A percentile compares a stretch with the other conserved stretches of the same genome.
phyloP scores from a whole-genome alignment of 345 rosid species.

The Salix viminalis region DNA sequence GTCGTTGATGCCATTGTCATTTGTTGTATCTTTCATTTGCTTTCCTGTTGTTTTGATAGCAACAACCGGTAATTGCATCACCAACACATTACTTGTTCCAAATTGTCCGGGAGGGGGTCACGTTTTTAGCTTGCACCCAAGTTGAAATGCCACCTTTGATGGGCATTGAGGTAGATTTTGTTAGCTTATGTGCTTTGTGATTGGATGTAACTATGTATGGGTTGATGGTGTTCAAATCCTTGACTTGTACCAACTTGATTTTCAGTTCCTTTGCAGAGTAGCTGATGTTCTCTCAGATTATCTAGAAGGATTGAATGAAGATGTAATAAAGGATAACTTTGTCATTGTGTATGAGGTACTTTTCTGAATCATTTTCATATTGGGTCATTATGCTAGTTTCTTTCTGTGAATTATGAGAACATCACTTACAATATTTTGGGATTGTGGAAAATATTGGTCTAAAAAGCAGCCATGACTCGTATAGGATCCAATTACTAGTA shows the following conservation, averaged over 20 bases:
- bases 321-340: constrained; percentile 88
- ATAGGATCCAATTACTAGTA: not conserved
- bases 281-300: constrained; percentile 79
- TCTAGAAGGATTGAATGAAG: constrained; percentile 96
- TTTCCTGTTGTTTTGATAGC: constrained; percentile 30
- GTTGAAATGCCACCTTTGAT: constrained; percentile 97
- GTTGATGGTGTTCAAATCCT: constrained; percentile 5
- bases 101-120: constrained; percentile 79
- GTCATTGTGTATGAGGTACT: constrained; percentile 88
- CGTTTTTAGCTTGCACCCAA: constrained; percentile 90
- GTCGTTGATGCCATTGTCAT: not conserved
- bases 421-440: not conserved
- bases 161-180: constrained; percentile 74
- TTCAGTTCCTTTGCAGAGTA: constrained; percentile 89
- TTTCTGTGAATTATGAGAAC: not conserved
- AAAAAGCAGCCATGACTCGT: not conserved
- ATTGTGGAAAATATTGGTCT: not conserved
- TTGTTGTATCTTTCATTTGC: not conserved
- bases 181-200: not conserved
- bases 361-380: not conserved
- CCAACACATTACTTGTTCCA: constrained; percentile 94
- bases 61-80: constrained; percentile 81
- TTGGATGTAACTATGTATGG: not conserved
- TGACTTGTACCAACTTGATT: constrained; percentile 21
- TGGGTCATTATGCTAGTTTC: not conserved